phyloP scores from a whole-genome alignment of 2,329 filamentous ascomycete species.

The Zymoseptoria pseudotritici region DNA sequence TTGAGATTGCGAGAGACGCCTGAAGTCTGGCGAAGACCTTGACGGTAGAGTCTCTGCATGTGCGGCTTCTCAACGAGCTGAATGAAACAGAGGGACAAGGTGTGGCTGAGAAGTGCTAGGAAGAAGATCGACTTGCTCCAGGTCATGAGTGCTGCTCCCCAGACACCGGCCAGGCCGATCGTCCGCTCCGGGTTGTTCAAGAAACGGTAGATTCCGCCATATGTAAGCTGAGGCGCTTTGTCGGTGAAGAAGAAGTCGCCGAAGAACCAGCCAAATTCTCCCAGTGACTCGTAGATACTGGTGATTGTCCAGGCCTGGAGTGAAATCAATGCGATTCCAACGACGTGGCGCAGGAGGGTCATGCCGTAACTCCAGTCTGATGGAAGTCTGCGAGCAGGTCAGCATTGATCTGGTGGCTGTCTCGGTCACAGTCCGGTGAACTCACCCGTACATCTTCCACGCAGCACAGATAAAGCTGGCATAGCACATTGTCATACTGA shows the following conservation, averaged over 20 bases:
- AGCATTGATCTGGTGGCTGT: background rate
- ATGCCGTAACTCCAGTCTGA: slow-evolving; percentile 81
- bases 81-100: slow-evolving; percentile 78
- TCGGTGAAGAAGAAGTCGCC: slow-evolving; percentile 99
- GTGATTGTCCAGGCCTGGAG: slow-evolving; percentile 88
- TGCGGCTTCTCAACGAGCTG: slow-evolving; percentile 92
- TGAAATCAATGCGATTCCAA: slow-evolving; percentile 71
- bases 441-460: slow-evolving; percentile 80
- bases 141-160: slow-evolving; percentile 89
- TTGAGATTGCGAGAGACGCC: slow-evolving; percentile 88
- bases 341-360: slow-evolving; percentile 75
- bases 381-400: slow-evolving; percentile 47
- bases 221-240: slow-evolving; percentile 78
- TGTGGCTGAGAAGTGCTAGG: slow-evolving; percentile 76
- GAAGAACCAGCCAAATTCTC: slow-evolving; percentile 98
- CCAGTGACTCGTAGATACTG: slow-evolving; percentile 90
- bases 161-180: slow-evolving; percentile 87
- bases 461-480: slow-evolving; percentile 80
- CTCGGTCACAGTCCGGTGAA: background rate
- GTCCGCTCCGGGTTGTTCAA: slow-evolving; percentile 95
- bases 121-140: slow-evolving; percentile 82
- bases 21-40: slow-evolving; percentile 73
- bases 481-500: slow-evolving; percentile 87
- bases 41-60: slow-evolving; percentile 95
- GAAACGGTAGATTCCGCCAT: slow-evolving; percentile 95